A percentile compares a stretch with the other conserved stretches of the same genome.
phyloP scores from a whole-genome alignment of 805 yeast species.

The Wickerhamomyces mucosus region DNA sequence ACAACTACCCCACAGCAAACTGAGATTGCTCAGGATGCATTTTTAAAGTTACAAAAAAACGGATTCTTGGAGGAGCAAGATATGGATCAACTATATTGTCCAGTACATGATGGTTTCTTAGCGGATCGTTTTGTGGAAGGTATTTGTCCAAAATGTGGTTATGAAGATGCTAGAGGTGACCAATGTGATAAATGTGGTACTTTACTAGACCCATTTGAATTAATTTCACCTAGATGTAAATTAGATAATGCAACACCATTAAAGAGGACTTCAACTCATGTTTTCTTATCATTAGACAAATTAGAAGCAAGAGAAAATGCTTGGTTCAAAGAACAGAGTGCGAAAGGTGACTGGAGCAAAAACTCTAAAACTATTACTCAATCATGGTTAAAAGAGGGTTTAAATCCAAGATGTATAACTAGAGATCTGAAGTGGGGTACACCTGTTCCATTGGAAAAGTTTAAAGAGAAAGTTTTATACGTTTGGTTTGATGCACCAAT shows the following conservation, averaged over 20 bases:
- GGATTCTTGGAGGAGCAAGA: conserved; percentile 78
- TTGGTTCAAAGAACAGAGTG: conserved; percentile 66
- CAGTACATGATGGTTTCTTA: conserved; percentile 78
- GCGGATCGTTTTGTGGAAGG: conserved; percentile 99
- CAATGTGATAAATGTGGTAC: conserved; percentile 97
- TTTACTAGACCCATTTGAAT: conserved; percentile 83
- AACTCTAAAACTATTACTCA: conserved; percentile 83
- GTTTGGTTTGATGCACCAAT: conserved; percentile 99
- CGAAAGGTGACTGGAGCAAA: conserved; percentile 82
- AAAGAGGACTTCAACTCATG: conserved; percentile 73
- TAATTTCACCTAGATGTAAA: conserved; percentile 93
- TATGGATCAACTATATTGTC: conserved; percentile 86
- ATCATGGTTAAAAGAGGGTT: conserved; percentile 91
- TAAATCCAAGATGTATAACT: conserved; percentile 90
- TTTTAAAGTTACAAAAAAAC: conserved; percentile 64
- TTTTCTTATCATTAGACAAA: conserved; percentile 75
- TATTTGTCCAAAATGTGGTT: conserved; percentile 88
- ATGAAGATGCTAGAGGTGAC: conserved; percentile 98
- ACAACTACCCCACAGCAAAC: conserved; percentile 91
- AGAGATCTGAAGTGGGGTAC: conserved; percentile 98
- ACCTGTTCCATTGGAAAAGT: conserved; percentile 87
- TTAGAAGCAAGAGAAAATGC: conserved; percentile 63
- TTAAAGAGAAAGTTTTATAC: conserved; percentile 81
- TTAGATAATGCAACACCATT: conserved; percentile 78
- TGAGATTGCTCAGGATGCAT: conserved; percentile 90